Conservation (phyloP, 2,329 filamentous ascomycete species). For the Furcasterigmium furcatum region DNA sequence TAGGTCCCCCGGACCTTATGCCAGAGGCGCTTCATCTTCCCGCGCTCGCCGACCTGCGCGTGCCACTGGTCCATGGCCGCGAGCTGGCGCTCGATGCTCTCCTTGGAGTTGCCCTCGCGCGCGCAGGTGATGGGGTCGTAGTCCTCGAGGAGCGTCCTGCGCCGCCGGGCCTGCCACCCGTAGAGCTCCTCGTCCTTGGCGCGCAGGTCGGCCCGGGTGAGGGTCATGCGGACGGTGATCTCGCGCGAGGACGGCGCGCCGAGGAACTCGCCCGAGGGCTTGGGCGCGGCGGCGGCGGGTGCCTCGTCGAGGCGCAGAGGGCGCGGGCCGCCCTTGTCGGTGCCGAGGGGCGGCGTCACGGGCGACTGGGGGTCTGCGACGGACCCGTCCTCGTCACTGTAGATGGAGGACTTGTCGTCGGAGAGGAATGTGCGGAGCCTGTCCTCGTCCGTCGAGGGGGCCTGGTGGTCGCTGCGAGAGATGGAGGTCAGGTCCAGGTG, state of each 20-base stretch:
- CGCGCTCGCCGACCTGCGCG: slow-evolving; percentile 42
- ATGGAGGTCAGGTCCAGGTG: background rate
- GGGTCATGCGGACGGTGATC: slow-evolving; percentile 95
- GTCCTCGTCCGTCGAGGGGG: slow-evolving; percentile 35
- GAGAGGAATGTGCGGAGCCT: slow-evolving; percentile 55
- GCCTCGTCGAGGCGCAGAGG: slow-evolving; percentile 22
- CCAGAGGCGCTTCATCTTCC: slow-evolving; percentile 62
- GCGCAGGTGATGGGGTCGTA: slow-evolving; percentile 23
- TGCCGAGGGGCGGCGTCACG: slow-evolving; percentile 48
- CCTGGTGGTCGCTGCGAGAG: background rate
- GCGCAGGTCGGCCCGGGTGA: slow-evolving; percentile 84
- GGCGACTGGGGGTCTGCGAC: slow-evolving; percentile 58
- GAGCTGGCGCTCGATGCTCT: slow-evolving; percentile 51
- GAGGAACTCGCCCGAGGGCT: slow-evolving; percentile 36
- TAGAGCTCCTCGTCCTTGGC: slow-evolving; percentile 71
- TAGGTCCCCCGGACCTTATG: slow-evolving; percentile 52
- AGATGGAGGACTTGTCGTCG: slow-evolving; percentile 54
- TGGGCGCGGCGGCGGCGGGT: slow-evolving; percentile 21
- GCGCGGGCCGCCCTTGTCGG: slow-evolving; percentile 33
- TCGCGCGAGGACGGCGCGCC: slow-evolving; percentile 55
- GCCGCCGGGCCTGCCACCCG: slow-evolving; percentile 52
- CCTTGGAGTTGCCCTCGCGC: slow-evolving; percentile 38
- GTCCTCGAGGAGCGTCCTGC: slow-evolving; percentile 26
- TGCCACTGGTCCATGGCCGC: slow-evolving; percentile 51
- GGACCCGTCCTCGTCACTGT: slow-evolving; percentile 51